Base-by-base conservation (phyloP, 2,329 filamentous ascomycete species). In the Apiospora malaysiana region DNA sequence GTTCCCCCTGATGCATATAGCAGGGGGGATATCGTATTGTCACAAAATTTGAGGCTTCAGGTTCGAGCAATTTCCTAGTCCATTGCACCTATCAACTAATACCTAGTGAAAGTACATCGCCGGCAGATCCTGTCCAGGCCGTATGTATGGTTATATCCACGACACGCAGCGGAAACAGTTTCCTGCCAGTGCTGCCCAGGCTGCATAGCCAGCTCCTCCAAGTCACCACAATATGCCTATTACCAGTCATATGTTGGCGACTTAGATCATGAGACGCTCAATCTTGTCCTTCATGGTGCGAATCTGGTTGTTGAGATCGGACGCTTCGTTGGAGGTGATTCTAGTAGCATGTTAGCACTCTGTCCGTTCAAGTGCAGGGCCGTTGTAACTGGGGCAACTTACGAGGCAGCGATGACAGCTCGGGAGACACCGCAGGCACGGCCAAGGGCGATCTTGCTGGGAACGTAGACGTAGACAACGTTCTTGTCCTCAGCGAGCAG, bases 311-410 rank as follows among this genome's bases (percentile, higher is more conserved):
- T 92, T 93, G 72, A 98, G 87, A 83, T 98, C 95, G 79, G 90
- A 93, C 49, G 92, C 92, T 85, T 97, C 94, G 88, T 97, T 97
- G 83, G 92, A 94, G 76, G 94, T 98, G 84, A 98, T 97, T 79
- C 76, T 72, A 68, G 46, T 32, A 56, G 12, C 14, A 56, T 14
- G 14, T 56, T 32, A 56, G 49, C 14, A 56, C 14, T 56, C 49
- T 14, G 23, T 56, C 49, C 5, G 23, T 32, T 25, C 25, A 32
- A 7, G 23, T 25, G 10, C 14, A 45, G 12, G 32, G 16, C 32
- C 25, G 32, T 25, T 25, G 27, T 12, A 10, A 56, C 10, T 4
- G 14, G 25, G 12, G 27, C 6, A 56, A 56, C 69, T 51, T 71
- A 78, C 37, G 88, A 91, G 73, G 90, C 91, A 51, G 94, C 92